Percentiles rank a stretch among this genome's conserved stretches.
Evolutionary conservation across 2,329 filamentous ascomycete species (phyloP).

Genomic region (Penicillium hordei): DNA sequence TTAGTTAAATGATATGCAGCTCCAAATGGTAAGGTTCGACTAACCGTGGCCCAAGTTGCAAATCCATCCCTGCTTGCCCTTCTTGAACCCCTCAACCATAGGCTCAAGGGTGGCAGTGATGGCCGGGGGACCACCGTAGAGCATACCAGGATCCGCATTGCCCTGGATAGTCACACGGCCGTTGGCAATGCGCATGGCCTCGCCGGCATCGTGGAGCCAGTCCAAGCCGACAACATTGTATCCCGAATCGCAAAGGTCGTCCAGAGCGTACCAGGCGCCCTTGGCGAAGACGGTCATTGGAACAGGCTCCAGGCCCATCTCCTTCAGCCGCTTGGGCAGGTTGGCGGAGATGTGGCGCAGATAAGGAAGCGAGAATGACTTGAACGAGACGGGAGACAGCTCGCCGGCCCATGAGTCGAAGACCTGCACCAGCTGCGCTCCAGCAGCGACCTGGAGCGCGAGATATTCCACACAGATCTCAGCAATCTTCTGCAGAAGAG

Average conservation of each 20-base stretch:
- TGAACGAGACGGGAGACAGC: conserved; percentile 79
- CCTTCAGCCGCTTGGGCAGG: conserved; percentile 70
- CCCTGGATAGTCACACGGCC: conserved; percentile 83
- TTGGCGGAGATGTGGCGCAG: conserved; percentile 79
- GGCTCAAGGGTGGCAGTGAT: conserved; percentile 80
- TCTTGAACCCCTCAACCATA: conserved; percentile 83
- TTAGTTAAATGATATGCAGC: conserved; percentile 22
- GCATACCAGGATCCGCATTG: conserved; percentile 89
- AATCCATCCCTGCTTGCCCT: conserved; percentile 90
- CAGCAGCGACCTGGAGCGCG: conserved; percentile 86
- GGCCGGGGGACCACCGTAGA: conserved; percentile 79
- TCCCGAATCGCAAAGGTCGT: conserved; percentile 80
- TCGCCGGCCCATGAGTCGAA: conserved; percentile 99
- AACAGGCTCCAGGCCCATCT: conserved; percentile 73
- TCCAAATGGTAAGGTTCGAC: conserved; percentile 30
- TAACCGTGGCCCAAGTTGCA: conserved; percentile 92
- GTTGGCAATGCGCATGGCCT: conserved; percentile 77
- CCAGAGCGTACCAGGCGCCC: conserved; percentile 92
- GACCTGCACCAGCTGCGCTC: conserved; percentile 92
- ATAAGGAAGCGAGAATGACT: conserved; percentile 81
- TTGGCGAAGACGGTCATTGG: conserved; percentile 99
- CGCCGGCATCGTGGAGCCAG: conserved; percentile 86
- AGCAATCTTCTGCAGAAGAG: conserved; percentile 83
- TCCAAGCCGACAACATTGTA: conserved; percentile 95
- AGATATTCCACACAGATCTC: conserved; percentile 94